Conservation (phyloP, 1,284 basidiomycete genomes). For the Peniophora sp. region DNA sequence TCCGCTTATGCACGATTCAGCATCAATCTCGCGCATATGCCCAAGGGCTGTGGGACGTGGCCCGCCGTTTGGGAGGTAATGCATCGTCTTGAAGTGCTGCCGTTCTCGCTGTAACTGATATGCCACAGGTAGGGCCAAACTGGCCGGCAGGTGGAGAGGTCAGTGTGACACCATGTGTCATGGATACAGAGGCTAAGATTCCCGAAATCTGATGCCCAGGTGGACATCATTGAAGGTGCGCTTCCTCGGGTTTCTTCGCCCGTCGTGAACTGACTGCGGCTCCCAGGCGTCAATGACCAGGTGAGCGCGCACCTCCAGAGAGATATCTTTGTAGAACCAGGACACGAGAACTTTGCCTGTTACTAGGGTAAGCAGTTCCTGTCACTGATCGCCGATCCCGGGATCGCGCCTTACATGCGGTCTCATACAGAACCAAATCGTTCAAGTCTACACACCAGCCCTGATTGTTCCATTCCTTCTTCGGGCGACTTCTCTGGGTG, state of each 20-base stretch:
- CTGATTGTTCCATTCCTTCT: slow-evolving; percentile 36
- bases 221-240: slow-evolving; percentile 16
- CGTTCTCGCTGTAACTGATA: too few relatives aligned
- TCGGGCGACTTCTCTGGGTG: slow-evolving; percentile 14
- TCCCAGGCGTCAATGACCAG: neutral
- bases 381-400: neutral
- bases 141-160: slow-evolving; percentile 26
- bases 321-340: neutral
- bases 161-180: too few relatives aligned
- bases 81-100: slow-evolving; percentile 20
- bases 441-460: slow-evolving; percentile 44
- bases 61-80: slow-evolving; percentile 40
- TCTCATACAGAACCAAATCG: slow-evolving; percentile 35
- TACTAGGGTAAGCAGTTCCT: neutral
- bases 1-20: too few relatives aligned
- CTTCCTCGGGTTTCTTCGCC: neutral
- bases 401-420: neutral
- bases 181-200: too few relatives aligned
- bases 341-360: neutral
- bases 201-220: slow-evolving; percentile 3
- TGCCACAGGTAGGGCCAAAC: slow-evolving; percentile 6
- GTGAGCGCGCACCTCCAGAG: neutral
- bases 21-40: slow-evolving; percentile 20
- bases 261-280: too few relatives aligned
- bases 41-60: slow-evolving; percentile 36